These are phyloP conservation scores for Mycena maculata DNA, from an alignment of 768 basidiomycete genomes.

Conservation along the genomic window DNA sequence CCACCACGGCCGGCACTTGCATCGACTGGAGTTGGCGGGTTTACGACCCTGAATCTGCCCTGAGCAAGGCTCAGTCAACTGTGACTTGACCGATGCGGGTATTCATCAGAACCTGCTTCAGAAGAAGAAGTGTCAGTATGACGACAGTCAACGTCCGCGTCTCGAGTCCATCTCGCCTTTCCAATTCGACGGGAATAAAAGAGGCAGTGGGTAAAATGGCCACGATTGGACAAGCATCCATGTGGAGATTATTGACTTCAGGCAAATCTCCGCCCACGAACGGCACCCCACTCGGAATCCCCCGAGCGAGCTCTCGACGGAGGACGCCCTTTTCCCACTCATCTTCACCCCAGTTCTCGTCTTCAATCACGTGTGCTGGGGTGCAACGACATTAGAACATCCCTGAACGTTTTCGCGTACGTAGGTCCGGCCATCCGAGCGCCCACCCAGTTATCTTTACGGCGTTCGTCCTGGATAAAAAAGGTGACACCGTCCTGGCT, in stretches of 20 bases:
- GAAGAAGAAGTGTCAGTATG: too few species aligned
- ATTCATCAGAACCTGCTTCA: too few species aligned
- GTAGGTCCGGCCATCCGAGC: constrained; percentile 3
- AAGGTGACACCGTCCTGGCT: neutral
- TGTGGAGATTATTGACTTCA: neutral
- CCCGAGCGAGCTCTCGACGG: neutral
- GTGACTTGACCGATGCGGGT: too few species aligned
- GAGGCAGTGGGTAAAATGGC: too few species aligned
- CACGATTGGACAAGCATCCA: too few species aligned
- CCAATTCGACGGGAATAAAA: too few species aligned
- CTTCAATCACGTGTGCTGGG: constrained; percentile 11
- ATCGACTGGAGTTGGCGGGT: too few species aligned
- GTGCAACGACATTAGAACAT: neutral
- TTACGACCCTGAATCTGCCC: too few species aligned
- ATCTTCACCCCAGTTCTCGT: neutral
- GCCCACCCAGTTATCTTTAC: constrained; percentile 10
- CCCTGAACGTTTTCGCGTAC: constrained; percentile 13
- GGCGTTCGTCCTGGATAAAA: neutral
- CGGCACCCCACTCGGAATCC: constrained; percentile 1
- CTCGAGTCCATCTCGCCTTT: too few species aligned
- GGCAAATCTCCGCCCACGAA: neutral
- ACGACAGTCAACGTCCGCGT: too few species aligned
- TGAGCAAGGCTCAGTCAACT: too few species aligned
- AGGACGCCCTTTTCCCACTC: constrained; percentile 1
- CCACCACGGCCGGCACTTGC: too few species aligned